phyloP scores from a whole-genome alignment of 352 stramenopile genomes.

The Phytophthora macrochlamydospora region DNA sequence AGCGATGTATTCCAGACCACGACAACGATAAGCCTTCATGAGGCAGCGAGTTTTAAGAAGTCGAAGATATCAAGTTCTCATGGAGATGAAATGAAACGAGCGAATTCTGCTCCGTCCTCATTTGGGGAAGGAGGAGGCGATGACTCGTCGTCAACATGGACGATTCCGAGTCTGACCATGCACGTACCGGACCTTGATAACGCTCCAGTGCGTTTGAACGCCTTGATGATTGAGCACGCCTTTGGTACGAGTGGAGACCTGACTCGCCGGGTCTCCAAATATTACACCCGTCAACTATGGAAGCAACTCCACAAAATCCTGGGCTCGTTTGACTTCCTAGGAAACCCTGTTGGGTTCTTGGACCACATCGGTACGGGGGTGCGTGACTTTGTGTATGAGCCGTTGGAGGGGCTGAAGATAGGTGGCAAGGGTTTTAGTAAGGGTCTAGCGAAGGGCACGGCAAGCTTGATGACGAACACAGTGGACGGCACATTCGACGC shows the following conservation, averaged over 20 bases:
- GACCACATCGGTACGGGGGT: conserved; percentile 96
- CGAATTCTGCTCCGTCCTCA: conserved; percentile 23
- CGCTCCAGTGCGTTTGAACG: conserved; percentile 82
- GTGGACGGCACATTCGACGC: conserved; percentile 89
- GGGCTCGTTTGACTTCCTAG: conserved; percentile 89
- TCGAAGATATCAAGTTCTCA: conserved; percentile 27
- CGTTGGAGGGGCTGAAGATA: conserved; percentile 92
- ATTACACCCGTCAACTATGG: conserved; percentile 89
- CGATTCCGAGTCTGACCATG: conserved; percentile 88
- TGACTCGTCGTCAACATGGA: conserved; percentile 69
- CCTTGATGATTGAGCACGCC: conserved; percentile 89
- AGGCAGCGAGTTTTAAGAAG: conserved; percentile 60
- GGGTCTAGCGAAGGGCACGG: conserved; percentile 85
- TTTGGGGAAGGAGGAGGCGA: conserved; percentile 36
- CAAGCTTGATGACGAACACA: conserved; percentile 87
- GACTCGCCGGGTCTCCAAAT: conserved; percentile 85
- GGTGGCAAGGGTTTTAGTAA: conserved; percentile 88
- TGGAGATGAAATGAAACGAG: conserved; percentile 37
- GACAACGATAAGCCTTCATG: conserved; percentile 59
- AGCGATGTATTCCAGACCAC: conserved; percentile 85
- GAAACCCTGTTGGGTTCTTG: conserved; percentile 89
- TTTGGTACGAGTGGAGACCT: conserved; percentile 89
- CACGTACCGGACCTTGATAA: conserved; percentile 90
- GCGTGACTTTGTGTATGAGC: conserved; percentile 97
- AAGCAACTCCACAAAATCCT: conserved; percentile 91